These are phyloP conservation scores for Curvularia sp. DNA, from an alignment of 2,329 filamentous ascomycete genomes.

Conservation along the genomic window DNA sequence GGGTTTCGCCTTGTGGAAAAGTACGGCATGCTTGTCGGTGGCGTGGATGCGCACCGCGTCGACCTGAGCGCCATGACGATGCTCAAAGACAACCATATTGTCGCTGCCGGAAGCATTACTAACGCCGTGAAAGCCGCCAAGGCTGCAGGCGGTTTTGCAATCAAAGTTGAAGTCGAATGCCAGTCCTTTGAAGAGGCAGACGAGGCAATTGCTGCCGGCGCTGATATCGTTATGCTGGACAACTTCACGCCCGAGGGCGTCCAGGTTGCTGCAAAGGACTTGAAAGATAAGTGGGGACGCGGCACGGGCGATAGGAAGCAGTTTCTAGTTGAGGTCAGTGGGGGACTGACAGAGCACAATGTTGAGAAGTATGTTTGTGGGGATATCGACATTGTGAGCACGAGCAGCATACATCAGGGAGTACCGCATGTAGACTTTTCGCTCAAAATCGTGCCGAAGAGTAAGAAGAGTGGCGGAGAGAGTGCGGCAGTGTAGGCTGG, in stretches of 20 bases:
- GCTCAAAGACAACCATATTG: constrained; percentile 99
- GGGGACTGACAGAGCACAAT: constrained; percentile 85
- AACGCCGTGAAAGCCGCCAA: constrained; percentile 85
- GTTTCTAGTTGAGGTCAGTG: constrained; percentile 87
- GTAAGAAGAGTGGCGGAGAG: constrained; percentile 31
- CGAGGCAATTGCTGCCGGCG: constrained; percentile 87
- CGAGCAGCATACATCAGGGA: constrained; percentile 95
- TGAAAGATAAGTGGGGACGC: constrained; percentile 79
- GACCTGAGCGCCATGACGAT: constrained; percentile 93
- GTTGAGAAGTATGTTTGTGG: constrained; percentile 77
- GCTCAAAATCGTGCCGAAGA: constrained; percentile 75
- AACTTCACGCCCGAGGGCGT: constrained; percentile 88
- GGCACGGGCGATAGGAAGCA: constrained; percentile 68
- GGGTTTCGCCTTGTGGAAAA: constrained; percentile 96
- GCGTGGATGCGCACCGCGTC: constrained; percentile 89
- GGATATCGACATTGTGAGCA: constrained; percentile 95
- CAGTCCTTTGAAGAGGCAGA: constrained; percentile 87
- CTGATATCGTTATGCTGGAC: constrained; percentile 96
- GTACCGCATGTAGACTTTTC: constrained; percentile 95
- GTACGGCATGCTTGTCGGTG: constrained; percentile 95
- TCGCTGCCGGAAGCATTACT: constrained; percentile 83
- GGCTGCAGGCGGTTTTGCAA: constrained; percentile 82
- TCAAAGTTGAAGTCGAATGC: constrained; percentile 97
- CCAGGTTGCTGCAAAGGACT: constrained; percentile 71
- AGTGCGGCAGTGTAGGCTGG: constrained; percentile 17